These are phyloP conservation scores for Diutina catenulata DNA, from an alignment of 1,139 yeast species.

Conservation along the genomic window DNA sequence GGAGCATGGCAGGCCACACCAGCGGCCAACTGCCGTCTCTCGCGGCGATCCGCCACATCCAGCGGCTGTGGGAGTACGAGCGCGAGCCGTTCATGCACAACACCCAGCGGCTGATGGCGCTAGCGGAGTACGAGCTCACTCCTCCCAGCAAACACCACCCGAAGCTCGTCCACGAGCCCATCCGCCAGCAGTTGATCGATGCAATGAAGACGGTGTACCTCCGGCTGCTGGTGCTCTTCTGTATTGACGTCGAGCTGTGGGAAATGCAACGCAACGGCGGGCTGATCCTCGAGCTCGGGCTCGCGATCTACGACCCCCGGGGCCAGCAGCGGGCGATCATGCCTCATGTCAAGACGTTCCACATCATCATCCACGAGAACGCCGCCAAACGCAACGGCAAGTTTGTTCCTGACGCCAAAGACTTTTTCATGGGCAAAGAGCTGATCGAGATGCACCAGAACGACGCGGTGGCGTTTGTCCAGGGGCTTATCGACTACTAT, in stretches of 20 bases:
- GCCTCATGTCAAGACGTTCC: conserved; percentile 40
- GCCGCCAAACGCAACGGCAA: conserved; percentile 35
- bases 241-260: conserved; percentile 59
- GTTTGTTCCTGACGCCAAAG: conserved; percentile 51
- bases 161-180: conserved; percentile 6
- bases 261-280: conserved; percentile 32
- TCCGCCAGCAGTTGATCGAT: conserved; percentile 12
- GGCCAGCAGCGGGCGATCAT: conserved; percentile 16
- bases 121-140: too few species aligned
- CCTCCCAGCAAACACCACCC: too few species aligned
- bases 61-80: too few species aligned
- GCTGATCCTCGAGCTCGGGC: conserved; percentile 54
- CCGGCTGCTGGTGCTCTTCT: conserved; percentile 28
- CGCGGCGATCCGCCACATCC: too few species aligned
- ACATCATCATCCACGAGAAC: conserved; percentile 45
- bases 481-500: conserved; percentile 30
- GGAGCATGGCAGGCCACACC: too few species aligned
- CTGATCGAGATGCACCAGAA: conserved; percentile 30
- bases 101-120: too few species aligned
- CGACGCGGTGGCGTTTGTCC: conserved; percentile 28
- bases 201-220: conserved; percentile 19
- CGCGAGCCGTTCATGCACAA: too few species aligned
- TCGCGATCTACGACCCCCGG: conserved; percentile 56
- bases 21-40: too few species aligned
- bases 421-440: conserved; percentile 43